Evolutionary conservation across 495 filamentous ascomycete species (phyloP), one percentile per base, ranked within the genome.

Genomic region (Penicillium antarcticum): DNA sequence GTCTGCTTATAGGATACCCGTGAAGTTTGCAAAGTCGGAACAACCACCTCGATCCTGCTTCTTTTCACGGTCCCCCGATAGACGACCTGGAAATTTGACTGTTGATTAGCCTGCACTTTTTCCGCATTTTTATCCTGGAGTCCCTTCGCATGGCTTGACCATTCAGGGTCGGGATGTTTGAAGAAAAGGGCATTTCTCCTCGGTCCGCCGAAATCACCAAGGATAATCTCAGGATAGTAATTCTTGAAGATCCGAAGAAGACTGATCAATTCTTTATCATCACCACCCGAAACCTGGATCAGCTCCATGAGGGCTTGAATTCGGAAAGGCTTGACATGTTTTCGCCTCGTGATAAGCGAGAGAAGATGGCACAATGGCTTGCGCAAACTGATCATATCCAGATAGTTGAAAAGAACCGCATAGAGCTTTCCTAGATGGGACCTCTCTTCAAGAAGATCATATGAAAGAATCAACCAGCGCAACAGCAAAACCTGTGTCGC

Each of bases 191-290:
- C 63, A 57, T 65, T 57, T 60, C 70, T 58, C 42, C 65, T 55
- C 38, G 68, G 63, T 24, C 65, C 35, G 1, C 75, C 77, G 13
- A 77, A 67, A 60, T 84, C 83, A 31, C 84, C 87, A n/a, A 92
- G 71, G 51, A 95, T 87, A 42, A 95, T 86, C 67, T 95, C 89
- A 5, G 91, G 90, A 60, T 90, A 94, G 61, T 92, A 94, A 62
- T 91, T 89, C 59, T 94, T 94, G 71, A 86, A 96, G 7, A 91
- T 78, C 48, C 83, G 80, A 21, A 95, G 75, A n/a, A 96, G 75
- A n/a, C 85, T 86, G 21, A 85, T 74, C 34, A 96, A 69, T 39
- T 84, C 82, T 41, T 85, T 88, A 48, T 96, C 91, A 51, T 86
- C 84, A 1, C 72, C 71, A 42, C 68, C 67, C 5, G 67, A 55